Evolutionary conservation across 345 rosid genomes (phyloP), one percentile per base, ranked within the genome.

Genomic region (Murraya koenigii): DNA sequence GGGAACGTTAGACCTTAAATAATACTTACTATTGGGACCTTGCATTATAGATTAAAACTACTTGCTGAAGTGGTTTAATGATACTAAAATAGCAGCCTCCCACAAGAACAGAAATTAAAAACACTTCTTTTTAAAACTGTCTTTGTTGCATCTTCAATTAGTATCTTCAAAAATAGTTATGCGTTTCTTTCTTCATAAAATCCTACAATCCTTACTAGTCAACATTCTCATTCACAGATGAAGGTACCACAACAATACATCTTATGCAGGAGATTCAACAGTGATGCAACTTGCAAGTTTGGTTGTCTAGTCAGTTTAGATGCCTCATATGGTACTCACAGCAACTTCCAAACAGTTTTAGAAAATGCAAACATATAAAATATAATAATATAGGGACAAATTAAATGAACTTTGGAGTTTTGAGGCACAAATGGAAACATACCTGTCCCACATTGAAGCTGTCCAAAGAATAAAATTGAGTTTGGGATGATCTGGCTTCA

Each of bases 401-500:
- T 41, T 41, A 41, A 33, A 49, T 25, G 4, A 70, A 10, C 36
- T 67, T 19, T 32, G 47, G 49, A 26, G 28, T 60, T 41, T 55
- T 32, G 78, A 67, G 75, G 79, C 62, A 49, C 55, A 17, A 49
- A 52, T 52, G 7, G 56, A 52, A 52, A 5, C 56, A 17, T 15
- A 95, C 98, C 98, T 95, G 62, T 95, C 98, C 97, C 97, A 95
- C 88, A 88, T 84, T 28, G 98, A 97, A 75, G 97, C 94, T 0
- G 98, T 90, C 86, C 86, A 70, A 66, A 95, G 92, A 83, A 81
- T 80, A 80, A 90, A 93, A 80, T 80, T 85, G 79, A 93, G 93
- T 82, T 93, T 86, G 83, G 89, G 88, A 59, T 85, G 83, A 77
- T 87, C 93, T 66, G 94, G 94, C 83, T 95, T 95, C 79, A 90